Base-by-base conservation (phyloP, 2,329 filamentous ascomycete species). In the Fusarium tupiense region DNA sequence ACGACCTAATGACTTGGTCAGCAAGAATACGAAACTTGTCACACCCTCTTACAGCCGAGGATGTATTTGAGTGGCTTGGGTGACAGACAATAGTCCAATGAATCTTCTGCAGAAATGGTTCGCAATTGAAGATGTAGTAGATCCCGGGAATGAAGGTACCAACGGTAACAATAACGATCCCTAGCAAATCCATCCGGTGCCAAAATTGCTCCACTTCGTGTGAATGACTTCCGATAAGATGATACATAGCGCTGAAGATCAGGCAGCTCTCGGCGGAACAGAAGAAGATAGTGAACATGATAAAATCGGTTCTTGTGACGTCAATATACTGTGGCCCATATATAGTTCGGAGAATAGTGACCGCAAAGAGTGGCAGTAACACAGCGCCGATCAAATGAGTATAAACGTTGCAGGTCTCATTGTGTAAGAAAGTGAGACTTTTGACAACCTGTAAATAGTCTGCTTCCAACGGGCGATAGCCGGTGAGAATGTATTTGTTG, bases 351-450 rank as follows among this genome's bases (percentile, higher is more conserved):
- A 61, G 46, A n/a, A 43, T 54, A 2, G 37, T 1, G 10, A 9
- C 1, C n/a, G 58, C 37, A 35, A 53, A 61, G n/a, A 53, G 29
- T 41, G 58, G 58, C 19, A 61, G 46, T 0, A 61, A 1, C 14
- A 19, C 5, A 12, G 46, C 58, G 5, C 58, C 46, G 4, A 61
- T n/a, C 11, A 61, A 19, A 53, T 61, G 37, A 2, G 58, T 61
- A 12, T 61, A 61, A 1, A 61, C 29, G 12, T 61, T 61, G 46
- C 26, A 61, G 37, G 58, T 43, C 58, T 61, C 29, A 61, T 53
- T 53, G 10, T 53, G 46, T 3, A 61, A 61, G 58, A 61, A 61
- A n/a, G 58, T 61, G 6, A 61, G 58, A 53, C 58, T n/a, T 43
- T 53, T 61, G 10, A 53, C 2, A 2, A 43, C 46, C 35, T 53